phyloP scores from a whole-genome alignment of 345 rosid species.

The Lumnitzera littorea region DNA sequence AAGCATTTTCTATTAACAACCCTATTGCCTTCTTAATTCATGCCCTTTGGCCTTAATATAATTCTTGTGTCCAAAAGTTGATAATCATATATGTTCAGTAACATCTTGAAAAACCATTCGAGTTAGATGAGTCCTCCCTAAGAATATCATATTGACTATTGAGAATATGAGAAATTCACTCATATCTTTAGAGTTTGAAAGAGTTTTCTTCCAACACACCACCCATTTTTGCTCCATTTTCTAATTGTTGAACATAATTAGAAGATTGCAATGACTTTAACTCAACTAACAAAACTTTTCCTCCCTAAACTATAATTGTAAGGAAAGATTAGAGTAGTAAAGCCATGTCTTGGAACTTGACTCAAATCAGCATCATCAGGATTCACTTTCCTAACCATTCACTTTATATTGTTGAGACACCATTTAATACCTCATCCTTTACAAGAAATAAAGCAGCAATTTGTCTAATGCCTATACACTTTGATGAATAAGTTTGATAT shows the following conservation, averaged over 20 bases:
- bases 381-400: conserved; percentile 70
- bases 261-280: conserved; percentile 47
- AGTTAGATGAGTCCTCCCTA: conserved; percentile 55
- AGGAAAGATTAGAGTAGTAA: conserved; percentile 56
- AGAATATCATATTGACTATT: conserved; percentile 51
- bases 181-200: conserved; percentile 75
- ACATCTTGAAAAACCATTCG: conserved; percentile 36
- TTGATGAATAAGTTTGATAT: conserved; percentile 49
- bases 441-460: conserved; percentile 50
- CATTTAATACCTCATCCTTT: conserved; percentile 23
- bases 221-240: conserved; percentile 25
- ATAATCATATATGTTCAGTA: conserved; percentile 46
- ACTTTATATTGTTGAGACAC: conserved; percentile 68
- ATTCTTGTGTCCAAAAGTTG: conserved; percentile 44
- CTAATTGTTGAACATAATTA: conserved; percentile 24
- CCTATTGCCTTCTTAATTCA: conserved; percentile 73
- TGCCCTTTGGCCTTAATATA: conserved; percentile 53
- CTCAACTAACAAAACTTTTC: conserved; percentile 48
- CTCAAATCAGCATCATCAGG: conserved; percentile 22
- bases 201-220: conserved; percentile 57
- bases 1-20: conserved; percentile 79
- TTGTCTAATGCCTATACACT: conserved; percentile 42
- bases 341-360: conserved; percentile 48
- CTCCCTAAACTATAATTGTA: conserved; percentile 67
- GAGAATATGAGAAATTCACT: conserved; percentile 33